These are phyloP conservation scores for Pseudocercospora musae DNA, from an alignment of 2,329 filamentous ascomycete species.

Conservation along the genomic window DNA sequence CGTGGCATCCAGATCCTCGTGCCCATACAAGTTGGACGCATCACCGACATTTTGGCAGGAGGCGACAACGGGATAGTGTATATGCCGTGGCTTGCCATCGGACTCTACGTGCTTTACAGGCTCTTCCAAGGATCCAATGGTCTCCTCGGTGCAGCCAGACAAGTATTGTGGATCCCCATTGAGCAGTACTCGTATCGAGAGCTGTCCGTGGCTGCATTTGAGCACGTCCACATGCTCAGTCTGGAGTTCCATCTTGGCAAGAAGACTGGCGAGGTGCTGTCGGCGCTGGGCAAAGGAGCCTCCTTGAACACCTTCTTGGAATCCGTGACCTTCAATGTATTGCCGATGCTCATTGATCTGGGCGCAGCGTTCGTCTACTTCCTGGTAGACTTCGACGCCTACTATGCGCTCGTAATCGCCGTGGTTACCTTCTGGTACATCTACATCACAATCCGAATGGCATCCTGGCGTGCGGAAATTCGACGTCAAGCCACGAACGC, in stretches of 20 bases:
- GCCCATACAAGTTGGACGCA: conserved; percentile 72
- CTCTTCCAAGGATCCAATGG: conserved; percentile 87
- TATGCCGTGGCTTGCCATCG: conserved; percentile 72
- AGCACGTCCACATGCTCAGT: conserved; percentile 93
- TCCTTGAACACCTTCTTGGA: conserved; percentile 96
- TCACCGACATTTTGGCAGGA: conserved; percentile 70
- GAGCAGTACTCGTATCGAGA: conserved; percentile 96
- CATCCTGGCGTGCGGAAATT: conserved; percentile 85
- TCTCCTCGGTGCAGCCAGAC: conserved; percentile 75
- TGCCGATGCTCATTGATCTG: conserved; percentile 91
- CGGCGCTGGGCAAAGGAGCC: conserved; percentile 90
- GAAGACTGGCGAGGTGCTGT: conserved; percentile 92
- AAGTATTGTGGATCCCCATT: conserved; percentile 91
- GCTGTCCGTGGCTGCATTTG: conserved; percentile 90
- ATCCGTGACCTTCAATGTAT: conserved; percentile 90
- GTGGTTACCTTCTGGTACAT: conserved; percentile 95
- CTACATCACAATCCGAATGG: conserved; percentile 94
- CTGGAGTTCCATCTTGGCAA: conserved; percentile 96
- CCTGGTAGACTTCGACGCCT: conserved; percentile 72
- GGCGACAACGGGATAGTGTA: conserved; percentile 45
- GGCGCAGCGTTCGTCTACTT: conserved; percentile 81
- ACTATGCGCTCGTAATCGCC: conserved; percentile 85
- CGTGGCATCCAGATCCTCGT: conserved; percentile 83
- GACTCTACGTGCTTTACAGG: conserved; percentile 72
- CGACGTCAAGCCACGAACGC: conserved; percentile 92